Base-by-base conservation (phyloP, 805 yeast genomes). In the Starmerella stellata region DNA sequence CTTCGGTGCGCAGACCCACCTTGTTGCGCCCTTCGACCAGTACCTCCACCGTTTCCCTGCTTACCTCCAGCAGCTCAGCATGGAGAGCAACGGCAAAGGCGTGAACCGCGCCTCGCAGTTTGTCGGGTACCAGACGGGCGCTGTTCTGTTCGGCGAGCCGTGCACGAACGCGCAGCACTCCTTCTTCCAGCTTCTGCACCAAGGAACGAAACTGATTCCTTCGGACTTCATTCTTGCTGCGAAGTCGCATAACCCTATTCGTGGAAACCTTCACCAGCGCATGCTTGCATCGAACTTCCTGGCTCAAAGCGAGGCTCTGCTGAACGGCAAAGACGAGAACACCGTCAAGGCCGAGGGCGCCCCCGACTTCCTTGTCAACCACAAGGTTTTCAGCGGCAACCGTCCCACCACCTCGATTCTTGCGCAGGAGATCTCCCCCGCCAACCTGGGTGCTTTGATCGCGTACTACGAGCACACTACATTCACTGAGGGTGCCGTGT, bases 21-120 rank as follows among this genome's bases (percentile, higher is more conserved):
- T 90, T 61, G 95, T 90, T 49, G 93, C 95, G 44, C 98, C 99
- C 50, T 90, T 85, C 57, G 99, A 90, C 64, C 99, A 90, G 69
- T 90, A 90, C 70, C 68, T 90, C 64, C 94, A 87, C 73, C 74
- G 99, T 62, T 90, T 90, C 87, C 95, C 98, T 46, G 99, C 99
- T 43, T 90, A 90, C 67, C 71, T 90, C 64, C 98, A 90, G 70
- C 98, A 90, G 67, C 72, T 90, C 61, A 80, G 93, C 25, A 90
- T 90, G 98, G 98, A 90, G 68, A 83, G 95, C 44, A 90, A 90
- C 68, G 98, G 98, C 68, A 90, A 90, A 68, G 76, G 93, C 35
- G 95, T 90, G 52, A 78, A 93, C 54, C 78, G 95, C 64, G 83
- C 81, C 55, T 79, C 82, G 57, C 75, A 72, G 49, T 83, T 77